phyloP scores from a whole-genome alignment of 1,139 yeast genomes.

The Maudiozyma humilis region DNA sequence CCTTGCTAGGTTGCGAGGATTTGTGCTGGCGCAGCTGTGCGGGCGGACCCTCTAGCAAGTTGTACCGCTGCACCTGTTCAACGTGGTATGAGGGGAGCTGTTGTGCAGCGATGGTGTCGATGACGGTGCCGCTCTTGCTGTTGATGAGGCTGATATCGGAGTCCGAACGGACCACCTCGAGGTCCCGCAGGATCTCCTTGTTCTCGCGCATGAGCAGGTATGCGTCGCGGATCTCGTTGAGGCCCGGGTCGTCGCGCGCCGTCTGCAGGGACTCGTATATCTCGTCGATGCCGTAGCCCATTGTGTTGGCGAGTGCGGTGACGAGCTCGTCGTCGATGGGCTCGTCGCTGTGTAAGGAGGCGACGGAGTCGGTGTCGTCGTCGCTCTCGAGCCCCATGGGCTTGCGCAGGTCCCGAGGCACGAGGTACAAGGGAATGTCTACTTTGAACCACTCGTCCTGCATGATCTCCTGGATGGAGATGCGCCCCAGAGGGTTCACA shows the following conservation, averaged over 20 bases:
- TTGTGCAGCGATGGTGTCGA: constrained; percentile 28
- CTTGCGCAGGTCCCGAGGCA: constrained; percentile 54
- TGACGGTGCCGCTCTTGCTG: constrained; percentile 24
- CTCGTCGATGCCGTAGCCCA: constrained; percentile 90
- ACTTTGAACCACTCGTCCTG: constrained; percentile 93
- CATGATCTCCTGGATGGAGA: constrained; percentile 89
- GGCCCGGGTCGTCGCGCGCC: constrained; percentile 34
- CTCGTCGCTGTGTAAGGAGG: constrained; percentile 9
- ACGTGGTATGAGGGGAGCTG: constrained; percentile 20
- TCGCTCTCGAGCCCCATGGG: constrained; percentile 22
- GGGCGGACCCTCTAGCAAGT: background rate
- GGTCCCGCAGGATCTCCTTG: constrained; percentile 55
- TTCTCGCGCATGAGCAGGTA: constrained; percentile 84
- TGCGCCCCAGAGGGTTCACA: constrained; percentile 91
- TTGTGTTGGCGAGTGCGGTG: constrained; percentile 67
- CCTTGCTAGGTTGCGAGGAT: too few relatives aligned
- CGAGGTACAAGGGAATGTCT: constrained; percentile 71
- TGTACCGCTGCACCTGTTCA: background rate
- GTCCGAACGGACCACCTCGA: constrained; percentile 39
- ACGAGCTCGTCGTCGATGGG: constrained; percentile 72
- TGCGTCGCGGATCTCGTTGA: constrained; percentile 83
- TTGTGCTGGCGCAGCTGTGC: background rate
- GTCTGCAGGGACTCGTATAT: constrained; percentile 63
- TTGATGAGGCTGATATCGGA: constrained; percentile 6
- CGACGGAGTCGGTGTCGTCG: constrained; percentile 6